Percentiles rank a stretch among this genome's conserved stretches.
Evolutionary conservation across 108 stramenopile species (phyloP).

Genomic region (Nitzschia sp.): DNA sequence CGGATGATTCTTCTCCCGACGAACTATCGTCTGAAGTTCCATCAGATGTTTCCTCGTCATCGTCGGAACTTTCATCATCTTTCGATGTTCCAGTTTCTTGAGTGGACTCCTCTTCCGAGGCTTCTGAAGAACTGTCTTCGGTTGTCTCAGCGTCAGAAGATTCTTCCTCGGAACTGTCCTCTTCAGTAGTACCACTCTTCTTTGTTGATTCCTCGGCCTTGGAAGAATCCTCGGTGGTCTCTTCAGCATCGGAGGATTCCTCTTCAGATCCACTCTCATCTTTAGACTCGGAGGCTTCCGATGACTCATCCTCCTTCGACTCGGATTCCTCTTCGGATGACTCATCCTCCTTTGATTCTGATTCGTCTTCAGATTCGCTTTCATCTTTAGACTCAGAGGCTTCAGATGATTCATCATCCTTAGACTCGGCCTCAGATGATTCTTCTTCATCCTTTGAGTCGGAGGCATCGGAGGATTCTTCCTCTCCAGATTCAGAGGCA

Average conservation of each 20-base stretch:
- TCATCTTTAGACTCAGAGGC: background rate
- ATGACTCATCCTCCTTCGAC: conserved; percentile 6
- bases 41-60: conserved; percentile 12
- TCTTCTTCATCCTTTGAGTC: conserved; percentile 3
- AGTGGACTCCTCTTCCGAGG: background rate
- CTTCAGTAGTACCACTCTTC: background rate
- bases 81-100: conserved; percentile 1
- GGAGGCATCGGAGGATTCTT: background rate
- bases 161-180: background rate
- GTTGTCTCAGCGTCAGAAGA: no score
- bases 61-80: conserved; percentile 11
- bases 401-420: conserved; percentile 10
- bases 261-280: conserved; percentile 10
- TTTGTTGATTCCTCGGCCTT: conserved; percentile 1
- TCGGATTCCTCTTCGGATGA: background rate
- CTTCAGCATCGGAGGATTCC: conserved; percentile 10
- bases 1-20: conserved; percentile 1
- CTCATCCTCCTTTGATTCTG: conserved; percentile 9
- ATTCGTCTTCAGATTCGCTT: conserved; percentile 9
- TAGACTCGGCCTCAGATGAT: conserved; percentile 2
- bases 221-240: conserved; percentile 13
- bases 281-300: conserved; percentile 1
- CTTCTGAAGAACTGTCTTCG: no score
- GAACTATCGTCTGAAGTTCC: background rate
- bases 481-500: conserved; percentile 11